Evolutionary conservation across 2,329 filamentous ascomycete species (phyloP), one percentile per base, ranked within the genome.

Genomic region (Colletotrichum cordylinicola): DNA sequence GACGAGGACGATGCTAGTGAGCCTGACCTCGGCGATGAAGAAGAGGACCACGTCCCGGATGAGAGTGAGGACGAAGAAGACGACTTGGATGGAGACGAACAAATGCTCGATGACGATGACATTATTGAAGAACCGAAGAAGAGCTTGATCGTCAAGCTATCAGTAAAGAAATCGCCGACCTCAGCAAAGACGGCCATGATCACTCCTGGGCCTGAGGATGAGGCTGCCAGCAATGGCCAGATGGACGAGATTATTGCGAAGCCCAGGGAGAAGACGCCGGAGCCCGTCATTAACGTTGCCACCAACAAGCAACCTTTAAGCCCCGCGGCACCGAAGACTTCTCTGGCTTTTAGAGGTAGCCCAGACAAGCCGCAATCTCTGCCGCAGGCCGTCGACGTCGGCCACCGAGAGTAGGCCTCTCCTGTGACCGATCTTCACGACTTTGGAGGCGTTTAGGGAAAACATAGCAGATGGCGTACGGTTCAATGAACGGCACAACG

Each of bases 111-210:
- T 52, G 90, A 90, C 27, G 88, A 90, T 64, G 88, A 90, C 65
- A 80, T 89, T 58, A 84, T 87, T 2, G 87, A 88, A 48, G 84
- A 86, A 24, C 84, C 83, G 75, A 77, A 83, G 76, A 88, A 88
- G 79, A 95, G 92, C 79, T 88, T 96, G 55, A 90, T 98, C 67
- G 93, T 98, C 72, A 96, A 94, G 82, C 88, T 98, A 16, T 88
- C 89, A 8, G 84, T 93, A 27, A 87, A 87, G 55, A 80, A 83
- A 78, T 87, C 81, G 62, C 86, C 78, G 78, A 85, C 55, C 29
- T 67, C 69, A 18, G 60, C 55, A 12, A 72, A 65, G 24, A 69
- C 67, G 18, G 43, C 70, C n/a, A 67, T 58, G n/a, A 55, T 75
- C 13, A 70, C 70, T 5, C 70, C 67, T 21, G 69, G 55, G 10